Evolutionary conservation across 208 protist genomes (phyloP).

Genomic region (Lotmaria passim): DNA sequence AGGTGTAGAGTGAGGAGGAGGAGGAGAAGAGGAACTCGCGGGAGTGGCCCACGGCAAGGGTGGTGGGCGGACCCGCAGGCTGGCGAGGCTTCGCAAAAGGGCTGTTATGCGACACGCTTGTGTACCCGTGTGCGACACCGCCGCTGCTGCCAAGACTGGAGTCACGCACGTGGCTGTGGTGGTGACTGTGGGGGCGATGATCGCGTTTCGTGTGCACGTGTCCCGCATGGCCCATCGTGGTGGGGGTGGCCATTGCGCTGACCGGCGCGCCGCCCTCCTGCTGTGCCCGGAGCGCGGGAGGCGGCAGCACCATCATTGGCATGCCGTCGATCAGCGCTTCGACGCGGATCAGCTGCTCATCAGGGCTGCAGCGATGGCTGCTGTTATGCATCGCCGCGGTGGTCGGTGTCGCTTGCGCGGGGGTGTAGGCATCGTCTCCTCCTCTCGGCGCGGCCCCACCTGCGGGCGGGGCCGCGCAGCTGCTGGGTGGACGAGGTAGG

Average conservation of each 20-base stretch:
- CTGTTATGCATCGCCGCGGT: not conserved
- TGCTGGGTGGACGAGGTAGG: not conserved
- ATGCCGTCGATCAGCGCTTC: slow-evolving; percentile 6
- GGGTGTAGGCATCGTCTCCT: not conserved
- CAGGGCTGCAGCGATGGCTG: slow-evolving; percentile 1
- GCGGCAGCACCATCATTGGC: slow-evolving; percentile 13
- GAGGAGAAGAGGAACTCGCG: slow-evolving; percentile 15
- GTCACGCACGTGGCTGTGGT: not conserved
- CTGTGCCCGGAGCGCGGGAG: not conserved
- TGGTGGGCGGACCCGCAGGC: not conserved
- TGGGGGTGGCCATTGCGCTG: not conserved
- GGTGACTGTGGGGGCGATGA: not conserved
- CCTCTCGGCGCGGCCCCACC: too few relatives aligned
- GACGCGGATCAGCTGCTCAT: slow-evolving; percentile 1
- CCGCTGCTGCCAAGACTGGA: slow-evolving; percentile 20
- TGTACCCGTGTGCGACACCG: too few relatives aligned
- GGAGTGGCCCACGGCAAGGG: slow-evolving; percentile 5
- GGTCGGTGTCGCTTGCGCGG: not conserved
- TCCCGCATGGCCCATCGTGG: not conserved
- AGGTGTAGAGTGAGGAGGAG: slow-evolving; percentile 11
- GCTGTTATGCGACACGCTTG: slow-evolving; percentile 5
- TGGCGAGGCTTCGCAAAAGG: not conserved
- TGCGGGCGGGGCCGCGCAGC: too few relatives aligned
- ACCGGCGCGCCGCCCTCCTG: not conserved
- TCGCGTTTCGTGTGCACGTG: not conserved